Percentiles rank a stretch among this genome's conserved stretches.
Evolutionary conservation across 1,284 basidiomycete species (phyloP).

Genomic region (Trichosporon sp.): DNA sequence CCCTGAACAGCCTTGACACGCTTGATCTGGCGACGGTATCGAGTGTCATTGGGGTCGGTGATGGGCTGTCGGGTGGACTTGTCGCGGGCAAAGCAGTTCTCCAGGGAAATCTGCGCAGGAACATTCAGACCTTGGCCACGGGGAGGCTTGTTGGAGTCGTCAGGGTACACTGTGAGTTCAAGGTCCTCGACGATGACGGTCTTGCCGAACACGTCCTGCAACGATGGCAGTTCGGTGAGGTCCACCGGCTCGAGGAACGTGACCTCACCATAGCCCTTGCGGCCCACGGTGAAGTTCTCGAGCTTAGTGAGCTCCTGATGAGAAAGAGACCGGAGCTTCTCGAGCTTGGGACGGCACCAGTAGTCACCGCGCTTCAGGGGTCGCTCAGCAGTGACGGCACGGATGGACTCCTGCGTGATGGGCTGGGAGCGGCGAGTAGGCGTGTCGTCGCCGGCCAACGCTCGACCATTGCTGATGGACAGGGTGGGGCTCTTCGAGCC

Average conservation of each 20-base stretch:
- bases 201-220: constrained; percentile 78
- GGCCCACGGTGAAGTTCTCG: constrained; percentile 73
- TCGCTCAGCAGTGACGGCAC: constrained; percentile 29
- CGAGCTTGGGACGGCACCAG: constrained; percentile 73
- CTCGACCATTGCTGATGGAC: constrained; percentile 47
- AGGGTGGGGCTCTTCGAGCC: constrained; percentile 50
- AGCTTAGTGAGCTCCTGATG: constrained; percentile 69
- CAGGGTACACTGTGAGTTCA: constrained; percentile 90
- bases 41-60: constrained; percentile 72
- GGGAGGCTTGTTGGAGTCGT: constrained; percentile 72
- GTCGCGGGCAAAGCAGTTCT: constrained; percentile 83
- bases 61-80: constrained; percentile 88
- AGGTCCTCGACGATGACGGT: constrained; percentile 85
- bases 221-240: constrained; percentile 74
- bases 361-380: constrained; percentile 78
- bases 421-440: constrained; percentile 21
- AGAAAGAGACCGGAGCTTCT: constrained; percentile 60
- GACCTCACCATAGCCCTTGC: constrained; percentile 85
- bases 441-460: constrained; percentile 22
- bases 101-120: constrained; percentile 70
- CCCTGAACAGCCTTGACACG: constrained; percentile 78
- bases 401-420: constrained; percentile 37
- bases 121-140: constrained; percentile 86
- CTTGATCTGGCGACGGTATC: constrained; percentile 71
- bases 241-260: constrained; percentile 89